Evolutionary conservation across 2,329 filamentous ascomycete species (phyloP), one percentile per base, ranked within the genome.

Genomic region (Ophiosphaerella korrae): DNA sequence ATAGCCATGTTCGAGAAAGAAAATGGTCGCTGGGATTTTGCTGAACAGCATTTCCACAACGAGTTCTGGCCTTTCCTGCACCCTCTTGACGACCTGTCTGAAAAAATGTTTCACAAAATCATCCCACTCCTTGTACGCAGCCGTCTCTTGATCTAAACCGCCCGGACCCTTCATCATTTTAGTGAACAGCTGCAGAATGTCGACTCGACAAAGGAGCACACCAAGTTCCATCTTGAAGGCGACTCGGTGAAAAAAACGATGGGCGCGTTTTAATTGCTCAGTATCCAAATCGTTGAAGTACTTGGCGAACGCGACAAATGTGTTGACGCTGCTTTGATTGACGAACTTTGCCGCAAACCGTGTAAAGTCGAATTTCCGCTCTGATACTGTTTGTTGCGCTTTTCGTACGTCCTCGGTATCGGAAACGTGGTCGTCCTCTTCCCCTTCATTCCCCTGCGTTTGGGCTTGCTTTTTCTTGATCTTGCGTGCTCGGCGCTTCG

Each of bases 171-270:
- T 95, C 73, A 97, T 88, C 85, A 99, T 92, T 67, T 86, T 88
- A 69, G 96, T 87, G 42, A 99, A 87, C 1, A 97, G 80, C 37
- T 89, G 86, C 40, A 99, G 85, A 32, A 97, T 96, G 69, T 97
- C 94, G 5, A 96, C 84, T 8, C 93, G 86, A 74, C 92, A 97
- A 1, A 99, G 80, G 77, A 97, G 84, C 18, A 97, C 87, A 49
- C 87, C 87, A 78, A 94, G 87, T 40, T 97, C 90, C 73, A 96
- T 89, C 75, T 97, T 99, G 79, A 97, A 97, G 0, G 92, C 92
- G 9, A 96, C 82, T 0, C 93, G 88, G 67, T 97, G 95, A 67
- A 99, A 92, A 73, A 93, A 99, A 6, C 94, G 88, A 75, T 97
- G 94, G 11, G 88, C 88, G 5, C 94, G 86, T 77, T 97, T 97